phyloP scores from a whole-genome alignment of 805 yeast genomes.

The Candida easanensis region DNA sequence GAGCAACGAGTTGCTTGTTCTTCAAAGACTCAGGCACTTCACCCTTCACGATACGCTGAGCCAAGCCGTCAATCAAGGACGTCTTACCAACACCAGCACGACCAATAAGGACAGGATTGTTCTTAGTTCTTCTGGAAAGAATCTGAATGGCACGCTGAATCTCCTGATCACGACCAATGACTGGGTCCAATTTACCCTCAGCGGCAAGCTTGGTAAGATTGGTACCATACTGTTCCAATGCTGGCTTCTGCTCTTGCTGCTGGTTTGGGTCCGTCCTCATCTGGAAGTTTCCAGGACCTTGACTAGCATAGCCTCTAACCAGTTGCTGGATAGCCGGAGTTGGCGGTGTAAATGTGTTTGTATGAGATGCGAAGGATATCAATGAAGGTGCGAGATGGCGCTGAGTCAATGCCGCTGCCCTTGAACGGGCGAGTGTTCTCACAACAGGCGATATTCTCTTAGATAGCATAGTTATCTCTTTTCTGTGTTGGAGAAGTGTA shows the following conservation, averaged over 20 bases:
- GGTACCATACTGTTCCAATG: conserved; percentile 80
- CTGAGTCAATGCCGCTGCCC: conserved; percentile 2
- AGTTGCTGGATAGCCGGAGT: neutral
- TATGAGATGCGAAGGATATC: neutral
- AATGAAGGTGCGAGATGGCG: neutral
- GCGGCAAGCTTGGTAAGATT: conserved; percentile 84
- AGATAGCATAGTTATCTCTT: conserved; percentile 2
- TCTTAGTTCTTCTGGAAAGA: conserved; percentile 86
- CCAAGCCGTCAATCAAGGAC: conserved; percentile 93
- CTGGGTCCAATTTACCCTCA: conserved; percentile 93
- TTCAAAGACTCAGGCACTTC: conserved; percentile 96
- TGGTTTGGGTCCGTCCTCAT: conserved; percentile 40
- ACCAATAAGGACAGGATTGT: conserved; percentile 93
- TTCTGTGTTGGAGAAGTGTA: neutral
- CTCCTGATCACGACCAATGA: conserved; percentile 95
- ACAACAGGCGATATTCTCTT: conserved; percentile 4
- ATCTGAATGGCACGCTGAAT: conserved; percentile 91
- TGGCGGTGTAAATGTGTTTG: neutral
- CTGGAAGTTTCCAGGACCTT: conserved; percentile 19
- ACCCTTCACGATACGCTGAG: conserved; percentile 86
- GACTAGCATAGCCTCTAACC: conserved; percentile 10
- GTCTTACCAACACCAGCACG: conserved; percentile 99
- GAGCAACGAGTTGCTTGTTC: conserved; percentile 74
- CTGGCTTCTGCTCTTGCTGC: conserved; percentile 54
- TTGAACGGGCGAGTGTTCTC: conserved; percentile 2